Evolutionary conservation across 345 rosid genomes (phyloP).

Genomic region (Populus euphratica): DNA sequence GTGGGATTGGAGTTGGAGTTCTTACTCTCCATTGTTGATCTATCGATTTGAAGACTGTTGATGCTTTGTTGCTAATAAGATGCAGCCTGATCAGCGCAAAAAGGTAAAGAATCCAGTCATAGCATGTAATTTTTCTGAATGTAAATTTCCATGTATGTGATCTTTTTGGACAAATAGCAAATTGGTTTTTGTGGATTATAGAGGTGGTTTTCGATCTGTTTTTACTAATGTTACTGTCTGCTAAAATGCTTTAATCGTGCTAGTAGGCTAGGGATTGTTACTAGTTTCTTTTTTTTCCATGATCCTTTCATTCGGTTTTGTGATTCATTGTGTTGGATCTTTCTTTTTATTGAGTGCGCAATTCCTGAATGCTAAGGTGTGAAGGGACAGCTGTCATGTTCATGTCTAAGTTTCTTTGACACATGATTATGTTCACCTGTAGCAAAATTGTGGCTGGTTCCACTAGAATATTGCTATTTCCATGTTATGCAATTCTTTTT

Average conservation of each 20-base stretch:
- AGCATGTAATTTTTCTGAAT: background rate
- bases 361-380: constrained; percentile 14
- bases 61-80: constrained; percentile 52
- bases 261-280: background rate
- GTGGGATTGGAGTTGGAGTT: constrained; percentile 21
- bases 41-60: constrained; percentile 25
- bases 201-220: background rate
- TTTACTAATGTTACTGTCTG: background rate
- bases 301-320: background rate
- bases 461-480: background rate
- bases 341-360: constrained; percentile 12
- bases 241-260: background rate
- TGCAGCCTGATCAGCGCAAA: constrained; percentile 90
- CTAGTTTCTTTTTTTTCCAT: background rate
- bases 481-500: background rate
- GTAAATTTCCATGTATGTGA: constrained; percentile 6
- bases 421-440: constrained; percentile 3
- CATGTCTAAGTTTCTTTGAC: constrained; percentile 10
- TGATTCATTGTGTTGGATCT: constrained; percentile 12
- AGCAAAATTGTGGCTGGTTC: background rate
- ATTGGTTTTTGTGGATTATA: constrained; percentile 1
- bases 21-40: constrained; percentile 13
- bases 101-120: constrained; percentile 45
- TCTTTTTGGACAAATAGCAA: constrained; percentile 7
- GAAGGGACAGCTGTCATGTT: constrained; percentile 18